These are phyloP conservation scores for Scytalidium sp. DNA, from an alignment of 2,329 filamentous ascomycete genomes.

Conservation along the genomic window DNA sequence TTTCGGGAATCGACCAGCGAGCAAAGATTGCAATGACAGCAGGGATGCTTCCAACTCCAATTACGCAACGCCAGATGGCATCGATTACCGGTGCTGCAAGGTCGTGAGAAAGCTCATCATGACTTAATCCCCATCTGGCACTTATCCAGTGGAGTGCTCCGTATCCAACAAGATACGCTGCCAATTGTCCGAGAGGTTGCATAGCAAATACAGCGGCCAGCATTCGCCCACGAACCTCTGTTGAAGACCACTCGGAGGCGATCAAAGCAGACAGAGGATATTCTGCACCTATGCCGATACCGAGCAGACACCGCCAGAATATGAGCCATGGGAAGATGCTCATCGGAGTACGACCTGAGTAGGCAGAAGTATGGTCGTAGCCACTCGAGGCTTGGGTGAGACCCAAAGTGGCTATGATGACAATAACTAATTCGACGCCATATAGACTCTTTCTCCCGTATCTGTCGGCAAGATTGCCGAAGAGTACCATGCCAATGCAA, in stretches of 20 bases:
- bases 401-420: constrained; percentile 42
- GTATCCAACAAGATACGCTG: constrained; percentile 60
- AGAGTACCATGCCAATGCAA: constrained; percentile 42
- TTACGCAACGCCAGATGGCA: constrained; percentile 64
- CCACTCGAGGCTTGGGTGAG: constrained; percentile 42
- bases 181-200: constrained; percentile 65
- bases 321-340: constrained; percentile 41
- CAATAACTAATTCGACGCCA: constrained; percentile 43
- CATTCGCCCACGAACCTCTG: constrained; percentile 65
- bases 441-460: constrained; percentile 49
- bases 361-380: constrained; percentile 17
- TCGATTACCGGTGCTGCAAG: too few species aligned
- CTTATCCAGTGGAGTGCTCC: too few species aligned
- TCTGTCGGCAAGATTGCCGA: constrained; percentile 45
- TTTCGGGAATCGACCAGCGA: constrained; percentile 66
- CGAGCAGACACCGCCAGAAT: constrained; percentile 44
- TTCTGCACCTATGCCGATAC: constrained; percentile 61
- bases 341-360: too few species aligned
- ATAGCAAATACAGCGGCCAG: constrained; percentile 66
- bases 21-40: constrained; percentile 63
- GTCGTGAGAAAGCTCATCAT: too few species aligned
- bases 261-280: constrained; percentile 67
- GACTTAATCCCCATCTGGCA: too few species aligned
- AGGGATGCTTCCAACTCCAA: constrained; percentile 62
- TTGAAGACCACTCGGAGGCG: constrained; percentile 60